Evolutionary conservation across 2,329 filamentous ascomycete genomes (phyloP), one percentile per base, ranked within the genome.

Genomic region (Rhytidhysteron rufulum): DNA sequence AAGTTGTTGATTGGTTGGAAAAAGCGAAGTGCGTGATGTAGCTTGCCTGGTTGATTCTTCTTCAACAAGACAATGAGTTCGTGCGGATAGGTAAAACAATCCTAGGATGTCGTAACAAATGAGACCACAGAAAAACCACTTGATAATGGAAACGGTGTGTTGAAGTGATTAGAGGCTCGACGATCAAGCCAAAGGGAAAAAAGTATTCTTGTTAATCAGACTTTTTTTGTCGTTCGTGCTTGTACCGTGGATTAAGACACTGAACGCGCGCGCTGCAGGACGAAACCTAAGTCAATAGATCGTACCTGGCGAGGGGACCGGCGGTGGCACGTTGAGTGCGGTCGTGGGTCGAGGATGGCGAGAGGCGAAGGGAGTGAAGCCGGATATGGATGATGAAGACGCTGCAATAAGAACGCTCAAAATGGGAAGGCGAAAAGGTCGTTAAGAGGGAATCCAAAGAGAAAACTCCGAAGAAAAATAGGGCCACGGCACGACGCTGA

Each of bases 271-370:
- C 49, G 46, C 4, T 33, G 48, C 47, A 48, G 53, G 60, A 59
- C 60, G 60, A 63, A 43, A 53, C 48, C 60, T 64, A 65, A 65
- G 52, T 64, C 48, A 65, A 65, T 64, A 65, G 60, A 59, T 64
- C 60, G 62, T 55, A 58, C 49, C 51, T 57, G 48, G 49, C 47
- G 42, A 35, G 42, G n/a, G 34, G 39, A 37, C 42, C 42, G 40
- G 48, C 41, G 35, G 44, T 37, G 44, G 38, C 48, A 48, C 40
- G 47, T 29, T 40, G 36, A 24, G 18, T 7, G 29, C 47, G 41
- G 48, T 44, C 47, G 52, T 42, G 39, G 13, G 45, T 43, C 41
- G 44, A 42, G 36, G 45, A 34, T 42, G 38, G 34, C 29, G 45
- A 34, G 39, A 42, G 42, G 42, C 40, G 44, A 24, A 15, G 20